A percentile compares a stretch with the other conserved stretches of the same genome.
Evolutionary conservation across 2,329 filamentous ascomycete genomes (phyloP).

Genomic region (Fusarium hainanense): DNA sequence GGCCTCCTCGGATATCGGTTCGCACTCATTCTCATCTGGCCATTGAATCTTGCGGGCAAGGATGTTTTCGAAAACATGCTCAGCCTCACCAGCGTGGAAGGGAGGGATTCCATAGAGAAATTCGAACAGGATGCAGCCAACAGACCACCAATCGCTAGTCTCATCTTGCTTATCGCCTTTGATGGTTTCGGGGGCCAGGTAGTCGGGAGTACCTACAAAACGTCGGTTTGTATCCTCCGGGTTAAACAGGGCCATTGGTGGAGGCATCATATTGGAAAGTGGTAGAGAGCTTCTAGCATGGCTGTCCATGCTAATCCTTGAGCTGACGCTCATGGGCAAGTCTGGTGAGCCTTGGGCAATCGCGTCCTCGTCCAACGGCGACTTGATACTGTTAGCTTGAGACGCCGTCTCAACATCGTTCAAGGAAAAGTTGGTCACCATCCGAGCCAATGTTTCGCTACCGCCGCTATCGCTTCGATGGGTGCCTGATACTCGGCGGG

Average conservation of each 20-base stretch:
- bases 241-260: constrained; percentile 94
- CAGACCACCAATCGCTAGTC: constrained; percentile 99
- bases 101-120: constrained; percentile 94
- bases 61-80: constrained; percentile 97
- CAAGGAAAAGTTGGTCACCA: constrained; percentile 83
- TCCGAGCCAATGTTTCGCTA: constrained; percentile 83
- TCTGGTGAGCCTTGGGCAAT: constrained; percentile 82
- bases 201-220: constrained; percentile 97
- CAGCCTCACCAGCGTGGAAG: constrained; percentile 89
- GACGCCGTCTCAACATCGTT: constrained; percentile 66
- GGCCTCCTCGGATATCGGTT: constrained; percentile 81
- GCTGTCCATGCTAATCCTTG: constrained; percentile 50
- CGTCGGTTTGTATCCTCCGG: constrained; percentile 91
- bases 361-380: constrained; percentile 80
- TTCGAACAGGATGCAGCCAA: constrained; percentile 98
- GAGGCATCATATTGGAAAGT: constrained; percentile 80
- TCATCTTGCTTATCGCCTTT: constrained; percentile 95
- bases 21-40: constrained; percentile 84
- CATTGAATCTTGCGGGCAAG: constrained; percentile 89
- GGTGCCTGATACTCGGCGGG: constrained; percentile 75
- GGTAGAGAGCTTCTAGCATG: constrained; percentile 50
- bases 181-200: constrained; percentile 96
- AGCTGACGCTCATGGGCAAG: constrained; percentile 61
- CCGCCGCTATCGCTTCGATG: constrained; percentile 92
- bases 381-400: constrained; percentile 60